Evolutionary conservation across 805 yeast genomes (phyloP), one percentile per base, ranked within the genome.

Genomic region (Kluyveromyces nonfermentans): DNA sequence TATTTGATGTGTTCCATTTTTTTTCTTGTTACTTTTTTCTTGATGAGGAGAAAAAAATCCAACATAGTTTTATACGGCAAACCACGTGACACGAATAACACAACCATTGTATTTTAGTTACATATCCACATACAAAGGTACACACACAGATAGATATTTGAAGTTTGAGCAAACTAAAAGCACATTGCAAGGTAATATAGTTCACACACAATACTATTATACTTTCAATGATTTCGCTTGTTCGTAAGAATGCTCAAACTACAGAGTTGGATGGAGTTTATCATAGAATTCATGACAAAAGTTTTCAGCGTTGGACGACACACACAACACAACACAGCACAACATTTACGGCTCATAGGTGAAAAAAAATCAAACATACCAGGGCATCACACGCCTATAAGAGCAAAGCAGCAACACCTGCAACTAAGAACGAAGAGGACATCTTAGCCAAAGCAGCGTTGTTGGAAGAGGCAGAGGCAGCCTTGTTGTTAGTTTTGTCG

Each of bases 301-400:
- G 12, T 25, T 25, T 25, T 14, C 12, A 25, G 30, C 14, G 30
- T 25, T 25, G 30, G 30, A 25, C 30, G 30, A 25, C 30, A 33
- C 35, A 33, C 35, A 33, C 35, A 33, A 16, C 35, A 33, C 35
- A 18, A 33, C 35, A 33, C 35, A 18, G 20, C 35, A 33, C 32
- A 14, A 30, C 32, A 30, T n/a, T n/a, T n/a, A n/a, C n/a, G n/a
- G n/a, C n/a, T 33, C 35, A 33, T 33, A 16, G 20, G 20, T 56
- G 69, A 65, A 43, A 79, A 79, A 50, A 61, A 60, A 47, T 58
- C 66, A 64, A 71, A 75, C 43, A 76, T 71, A 36, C 63, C 64
- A 55, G 20, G 3, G 5, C 4, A 22, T 19, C 25, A n/a, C 25
- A 15, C 7, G 34, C 34, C 28, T 30, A 38, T 22, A 38, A 38